Evolutionary conservation across 495 filamentous ascomycete species (phyloP), one percentile per base, ranked within the genome.

Genomic region (Xylaria castorea): DNA sequence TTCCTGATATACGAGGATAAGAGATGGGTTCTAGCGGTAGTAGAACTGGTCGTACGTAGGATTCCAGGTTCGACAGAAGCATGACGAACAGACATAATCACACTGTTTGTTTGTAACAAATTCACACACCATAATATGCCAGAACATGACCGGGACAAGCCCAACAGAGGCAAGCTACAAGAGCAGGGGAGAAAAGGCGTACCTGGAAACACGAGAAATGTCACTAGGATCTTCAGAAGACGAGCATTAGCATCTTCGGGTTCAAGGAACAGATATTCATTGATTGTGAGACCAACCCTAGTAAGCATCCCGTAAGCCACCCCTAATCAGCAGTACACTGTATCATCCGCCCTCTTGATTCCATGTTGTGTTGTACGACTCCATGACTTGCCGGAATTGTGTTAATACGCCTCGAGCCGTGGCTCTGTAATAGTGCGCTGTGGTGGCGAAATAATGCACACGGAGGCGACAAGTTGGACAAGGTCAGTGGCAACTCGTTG

Each of bases 271-370:
- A 69, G 11, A 46, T 30, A 51, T 68, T 69, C 64, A 69, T 73
- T 72, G 65, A 51, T 64, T 68, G 71, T 68, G 71, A 73, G 71
- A 73, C 71, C 71, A 67, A 73, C 71, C 71, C 71, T 73, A 69
- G n/a, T 68, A 66, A 61, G 20, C 7, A 50, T 66, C 46, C 25
- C 9, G 55, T 51, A 46, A 65, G 25, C 38, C 25, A 67, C 42
- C 12, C 42, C 36, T 67, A 50, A 40, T 18, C 12, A 34, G 27
- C 36, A 27, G 14, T 16, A 32, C 36, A 27, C n/a, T 62, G 9
- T 6, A 30, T 8, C 20, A 0, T 22, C 30, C 42, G 20, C 30
- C 20, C 18, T 40, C 7, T 40, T 25, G 1, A 22, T 20, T 20
- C 46, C 46, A 53, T 71, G 57, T 34, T 9, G 18, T 1, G 27